Base-by-base conservation (phyloP, 1,139 yeast genomes). In the Yarrowia galli region DNA sequence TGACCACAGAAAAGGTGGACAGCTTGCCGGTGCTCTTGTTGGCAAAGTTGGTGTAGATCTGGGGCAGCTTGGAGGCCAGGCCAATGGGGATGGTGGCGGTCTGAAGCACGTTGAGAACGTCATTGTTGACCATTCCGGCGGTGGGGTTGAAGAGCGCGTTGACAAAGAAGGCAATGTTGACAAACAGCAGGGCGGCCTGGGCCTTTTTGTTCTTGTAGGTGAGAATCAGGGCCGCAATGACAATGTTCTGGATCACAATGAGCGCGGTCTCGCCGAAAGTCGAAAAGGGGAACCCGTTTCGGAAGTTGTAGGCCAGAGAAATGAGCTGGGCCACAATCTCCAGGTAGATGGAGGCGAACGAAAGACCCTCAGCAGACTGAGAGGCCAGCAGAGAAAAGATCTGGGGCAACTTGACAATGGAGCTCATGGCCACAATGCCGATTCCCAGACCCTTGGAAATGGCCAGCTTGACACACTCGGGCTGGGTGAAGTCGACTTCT, bases 21-120 rank as follows among this genome's bases (percentile, higher is more conserved):
- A 87, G 80, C 73, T 86, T 88, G 32, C 83, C 83, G 0, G 89
- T 85, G 3, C 87, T 82, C 71, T 81, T 79, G 73, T 83, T 81
- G 65, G 75, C 77, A 72, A 80, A 78, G 73, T 86, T 86, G 60
- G 80, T 77, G 58, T 75, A 73, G 68, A 87, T 85, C 73, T 87
- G 91, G 1, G 89, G 89, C 42, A 87, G 71, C 74, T 85, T 87
- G 61, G 88, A 81, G 22, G 81, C 73, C 22, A 87, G 79, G 10
- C 84, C 79, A 58, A 87, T 75, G 12, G 91, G 91, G 67, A 87
- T 84, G 56, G 84, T 83, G 68, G 83, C 75, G 20, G 83, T 79
- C 71, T 86, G 87, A 69, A 87, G 79, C 1, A 76, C 69, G 20
- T 76, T 54, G 48, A 81, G 73, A 35, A 71, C 69, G 25, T 70